Evolutionary conservation across 2,329 filamentous ascomycete genomes (phyloP).

Genomic region (Emergomyces africanus): DNA sequence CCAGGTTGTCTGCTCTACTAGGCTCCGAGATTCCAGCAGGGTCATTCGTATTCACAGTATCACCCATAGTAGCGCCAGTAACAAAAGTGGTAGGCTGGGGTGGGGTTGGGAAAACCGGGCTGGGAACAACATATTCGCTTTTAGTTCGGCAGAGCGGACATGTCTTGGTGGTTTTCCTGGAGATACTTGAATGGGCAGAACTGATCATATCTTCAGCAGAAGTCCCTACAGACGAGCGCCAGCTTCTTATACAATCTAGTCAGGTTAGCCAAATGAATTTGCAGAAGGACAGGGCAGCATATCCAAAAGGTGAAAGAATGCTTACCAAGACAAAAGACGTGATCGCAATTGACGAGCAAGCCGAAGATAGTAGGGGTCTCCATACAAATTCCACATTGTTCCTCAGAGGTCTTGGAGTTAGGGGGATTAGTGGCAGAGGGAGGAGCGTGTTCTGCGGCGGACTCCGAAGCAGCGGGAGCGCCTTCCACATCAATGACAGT

Average conservation of each 20-base stretch:
- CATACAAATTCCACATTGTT: slow-evolving; percentile 17
- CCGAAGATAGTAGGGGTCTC: slow-evolving; percentile 18
- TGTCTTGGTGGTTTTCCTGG: slow-evolving; percentile 14
- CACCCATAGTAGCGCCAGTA: background rate
- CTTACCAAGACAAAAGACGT: slow-evolving; percentile 20
- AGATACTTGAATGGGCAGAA: slow-evolving; percentile 2
- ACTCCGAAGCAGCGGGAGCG: background rate
- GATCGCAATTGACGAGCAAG: slow-evolving; percentile 17
- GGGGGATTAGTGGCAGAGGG: background rate
- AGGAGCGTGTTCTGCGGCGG: background rate
- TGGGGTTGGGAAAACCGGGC: slow-evolving; percentile 15
- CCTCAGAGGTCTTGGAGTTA: background rate
- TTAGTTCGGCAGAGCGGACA: slow-evolving; percentile 18
- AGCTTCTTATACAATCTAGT: slow-evolving; percentile 17
- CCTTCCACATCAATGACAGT: background rate
- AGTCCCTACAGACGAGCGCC: slow-evolving; percentile 14
- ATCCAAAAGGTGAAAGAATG: background rate
- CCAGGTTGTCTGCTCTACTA: slow-evolving; percentile 7
- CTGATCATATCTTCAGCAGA: slow-evolving; percentile 8
- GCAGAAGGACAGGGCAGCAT: background rate
- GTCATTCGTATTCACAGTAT: slow-evolving; percentile 1
- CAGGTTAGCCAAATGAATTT: background rate
- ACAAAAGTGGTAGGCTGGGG: slow-evolving; percentile 1
- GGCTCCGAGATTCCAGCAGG: background rate
- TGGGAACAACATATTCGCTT: slow-evolving; percentile 19